Conservation (phyloP, 1,139 yeast genomes). For the Taphrina communis region DNA sequence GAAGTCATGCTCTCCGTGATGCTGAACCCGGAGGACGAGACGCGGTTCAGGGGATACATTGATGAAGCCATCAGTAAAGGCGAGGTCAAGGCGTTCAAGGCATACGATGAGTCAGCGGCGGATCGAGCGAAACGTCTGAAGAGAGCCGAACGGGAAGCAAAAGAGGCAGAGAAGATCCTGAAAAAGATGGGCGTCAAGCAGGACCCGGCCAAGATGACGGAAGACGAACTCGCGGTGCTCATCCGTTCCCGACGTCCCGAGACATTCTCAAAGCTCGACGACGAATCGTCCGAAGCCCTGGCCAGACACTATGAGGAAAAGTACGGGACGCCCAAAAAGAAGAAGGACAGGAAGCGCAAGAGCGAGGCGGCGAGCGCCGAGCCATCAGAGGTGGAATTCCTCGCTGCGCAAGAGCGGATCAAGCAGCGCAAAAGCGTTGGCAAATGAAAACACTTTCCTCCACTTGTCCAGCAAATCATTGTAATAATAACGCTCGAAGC, state of each 20-base stretch:
- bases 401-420: constrained; percentile 41
- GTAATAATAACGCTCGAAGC: too few relatives aligned
- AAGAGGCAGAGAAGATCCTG: constrained; percentile 69
- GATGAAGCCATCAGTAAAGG: constrained; percentile 55
- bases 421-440: constrained; percentile 29
- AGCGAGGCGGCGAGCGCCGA: constrained; percentile 40
- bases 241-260: constrained; percentile 33
- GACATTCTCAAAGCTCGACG: constrained; percentile 31
- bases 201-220: constrained; percentile 53
- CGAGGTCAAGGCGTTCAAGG: constrained; percentile 53
- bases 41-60: constrained; percentile 63
- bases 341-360: constrained; percentile 34
- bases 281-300: constrained; percentile 27
- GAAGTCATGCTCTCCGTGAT: constrained; percentile 77
- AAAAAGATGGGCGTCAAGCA: constrained; percentile 56
- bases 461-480: not conserved
- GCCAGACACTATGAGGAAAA: constrained; percentile 39
- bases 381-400: constrained; percentile 43
- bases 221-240: constrained; percentile 51
- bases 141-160: constrained; percentile 64
- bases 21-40: constrained; percentile 57
- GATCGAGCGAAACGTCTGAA: constrained; percentile 58
- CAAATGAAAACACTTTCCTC: not conserved
- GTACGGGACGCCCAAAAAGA: constrained; percentile 38
- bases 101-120: constrained; percentile 55